Percentiles rank a stretch among this genome's conserved stretches.
phyloP scores from a whole-genome alignment of 1,284 basidiomycete genomes.

The Cerioporus squamosus region DNA sequence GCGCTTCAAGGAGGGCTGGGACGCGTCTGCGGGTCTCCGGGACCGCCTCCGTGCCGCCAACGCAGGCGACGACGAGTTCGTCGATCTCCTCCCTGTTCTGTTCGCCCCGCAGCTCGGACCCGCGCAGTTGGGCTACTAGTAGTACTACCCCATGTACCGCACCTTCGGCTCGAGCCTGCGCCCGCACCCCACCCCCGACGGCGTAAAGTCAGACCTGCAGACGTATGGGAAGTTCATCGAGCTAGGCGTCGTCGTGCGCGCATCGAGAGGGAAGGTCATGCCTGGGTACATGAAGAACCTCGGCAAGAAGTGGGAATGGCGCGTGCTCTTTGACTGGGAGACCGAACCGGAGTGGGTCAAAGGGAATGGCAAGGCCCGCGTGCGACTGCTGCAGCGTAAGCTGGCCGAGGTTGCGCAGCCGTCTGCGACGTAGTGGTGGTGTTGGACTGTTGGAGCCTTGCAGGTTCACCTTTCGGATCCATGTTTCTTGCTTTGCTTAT shows the following conservation, averaged over 20 bases:
- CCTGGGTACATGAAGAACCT: slow-evolving; percentile 4
- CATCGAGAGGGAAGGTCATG: background rate
- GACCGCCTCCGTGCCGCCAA: background rate
- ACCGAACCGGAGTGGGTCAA: slow-evolving; percentile 1
- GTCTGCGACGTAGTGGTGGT: no score
- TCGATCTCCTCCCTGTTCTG: slow-evolving; percentile 6
- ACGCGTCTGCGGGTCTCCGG: slow-evolving; percentile 1
- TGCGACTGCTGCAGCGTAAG: no score
- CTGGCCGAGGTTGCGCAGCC: no score
- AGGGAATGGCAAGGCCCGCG: no score
- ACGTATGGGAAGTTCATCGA: slow-evolving; percentile 4
- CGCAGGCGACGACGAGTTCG: slow-evolving; percentile 2
- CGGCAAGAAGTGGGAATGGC: slow-evolving; percentile 10
- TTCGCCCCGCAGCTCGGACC: slow-evolving; percentile 1
- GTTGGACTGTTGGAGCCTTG: no score
- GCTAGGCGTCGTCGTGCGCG: slow-evolving; percentile 5
- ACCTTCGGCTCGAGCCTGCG: background rate
- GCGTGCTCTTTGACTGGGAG: slow-evolving; percentile 1
- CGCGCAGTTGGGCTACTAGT: background rate
- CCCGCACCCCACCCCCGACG: background rate
- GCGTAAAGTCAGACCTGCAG: background rate
- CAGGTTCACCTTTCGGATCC: no score
- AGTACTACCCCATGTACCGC: slow-evolving; percentile 6
- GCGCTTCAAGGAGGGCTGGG: background rate
- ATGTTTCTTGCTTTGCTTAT: no score